A percentile compares a stretch with the other conserved stretches of the same genome.
These are phyloP conservation scores for Termitomyces eurrhizus DNA, from an alignment of 768 basidiomycete genomes.

Conservation along the genomic window DNA sequence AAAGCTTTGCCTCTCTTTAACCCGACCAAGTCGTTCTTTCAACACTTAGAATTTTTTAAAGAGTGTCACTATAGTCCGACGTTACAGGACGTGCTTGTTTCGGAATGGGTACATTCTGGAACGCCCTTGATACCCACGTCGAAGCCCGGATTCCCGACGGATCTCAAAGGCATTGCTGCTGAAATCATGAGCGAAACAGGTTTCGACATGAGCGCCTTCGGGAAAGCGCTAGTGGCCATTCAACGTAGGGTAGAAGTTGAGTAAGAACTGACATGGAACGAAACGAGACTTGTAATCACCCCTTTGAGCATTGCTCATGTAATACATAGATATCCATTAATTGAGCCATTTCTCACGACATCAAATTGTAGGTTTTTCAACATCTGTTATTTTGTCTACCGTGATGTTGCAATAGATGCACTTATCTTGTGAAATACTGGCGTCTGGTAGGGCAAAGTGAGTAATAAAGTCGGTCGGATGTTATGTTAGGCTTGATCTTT, in stretches of 20 bases:
- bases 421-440: background rate
- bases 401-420: background rate
- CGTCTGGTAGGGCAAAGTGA: background rate
- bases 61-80: slow-evolving; percentile 38
- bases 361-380: background rate
- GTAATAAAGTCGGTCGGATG: background rate
- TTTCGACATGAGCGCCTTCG: slow-evolving; percentile 14
- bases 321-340: background rate
- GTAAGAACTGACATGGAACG: background rate
- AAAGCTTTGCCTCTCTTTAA: slow-evolving; percentile 54
- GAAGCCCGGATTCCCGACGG: background rate
- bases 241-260: slow-evolving; percentile 4
- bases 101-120: slow-evolving; percentile 29
- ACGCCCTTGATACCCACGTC: background rate
- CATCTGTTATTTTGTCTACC: background rate
- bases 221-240: slow-evolving; percentile 11
- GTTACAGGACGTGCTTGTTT: slow-evolving; percentile 33
- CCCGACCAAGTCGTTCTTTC: slow-evolving; percentile 41
- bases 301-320: background rate
- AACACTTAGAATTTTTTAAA: slow-evolving; percentile 43
- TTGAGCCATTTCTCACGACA: background rate
- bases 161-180: slow-evolving; percentile 9
- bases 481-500: background rate
- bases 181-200: slow-evolving; percentile 16
- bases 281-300: background rate